A percentile compares a stretch with the other conserved stretches of the same genome.
These are phyloP conservation scores for Cutaneotrichosporon dermatis DNA, from an alignment of 1,284 basidiomycete genomes.

Conservation along the genomic window DNA sequence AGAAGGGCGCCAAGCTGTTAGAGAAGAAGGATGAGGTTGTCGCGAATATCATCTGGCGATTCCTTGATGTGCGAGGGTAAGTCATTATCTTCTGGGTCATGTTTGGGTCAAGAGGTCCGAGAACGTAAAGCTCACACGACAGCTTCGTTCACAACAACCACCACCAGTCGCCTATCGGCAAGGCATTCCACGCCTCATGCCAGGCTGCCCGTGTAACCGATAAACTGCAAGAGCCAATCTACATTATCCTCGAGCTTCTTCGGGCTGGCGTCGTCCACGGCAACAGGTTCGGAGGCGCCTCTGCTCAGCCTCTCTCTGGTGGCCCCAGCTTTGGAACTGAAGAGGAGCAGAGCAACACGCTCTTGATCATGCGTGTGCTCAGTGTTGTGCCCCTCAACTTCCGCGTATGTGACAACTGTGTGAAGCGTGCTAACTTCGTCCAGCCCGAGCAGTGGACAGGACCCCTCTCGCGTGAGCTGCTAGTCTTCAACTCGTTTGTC, in stretches of 20 bases:
- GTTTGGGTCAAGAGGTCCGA: neutral
- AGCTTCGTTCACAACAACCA: constrained; percentile 80
- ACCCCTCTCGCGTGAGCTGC: constrained; percentile 87
- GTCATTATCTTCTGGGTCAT: constrained; percentile 22
- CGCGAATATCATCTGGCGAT: constrained; percentile 96
- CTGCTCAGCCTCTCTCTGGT: constrained; percentile 70
- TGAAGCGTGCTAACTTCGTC: constrained; percentile 10
- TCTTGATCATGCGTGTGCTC: constrained; percentile 92
- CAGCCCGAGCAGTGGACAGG: constrained; percentile 85
- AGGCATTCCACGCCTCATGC: constrained; percentile 81
- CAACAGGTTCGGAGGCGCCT: constrained; percentile 72
- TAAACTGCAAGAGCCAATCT: constrained; percentile 96
- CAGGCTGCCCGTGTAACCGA: constrained; percentile 79
- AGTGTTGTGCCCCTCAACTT: constrained; percentile 90
- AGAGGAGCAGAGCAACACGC: constrained; percentile 84
- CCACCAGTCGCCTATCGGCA: constrained; percentile 80
- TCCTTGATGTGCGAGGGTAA: constrained; percentile 90
- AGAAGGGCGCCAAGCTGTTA: constrained; percentile 72
- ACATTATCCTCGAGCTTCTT: constrained; percentile 86
- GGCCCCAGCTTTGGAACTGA: constrained; percentile 90
- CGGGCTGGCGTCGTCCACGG: constrained; percentile 94
- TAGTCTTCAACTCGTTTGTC: constrained; percentile 98
- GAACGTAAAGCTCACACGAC: neutral
- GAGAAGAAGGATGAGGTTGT: constrained; percentile 99
- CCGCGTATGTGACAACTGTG: constrained; percentile 58